Evolutionary conservation across 768 basidiomycete species (phyloP).

Genomic region (Artomyces pyxidatus): DNA sequence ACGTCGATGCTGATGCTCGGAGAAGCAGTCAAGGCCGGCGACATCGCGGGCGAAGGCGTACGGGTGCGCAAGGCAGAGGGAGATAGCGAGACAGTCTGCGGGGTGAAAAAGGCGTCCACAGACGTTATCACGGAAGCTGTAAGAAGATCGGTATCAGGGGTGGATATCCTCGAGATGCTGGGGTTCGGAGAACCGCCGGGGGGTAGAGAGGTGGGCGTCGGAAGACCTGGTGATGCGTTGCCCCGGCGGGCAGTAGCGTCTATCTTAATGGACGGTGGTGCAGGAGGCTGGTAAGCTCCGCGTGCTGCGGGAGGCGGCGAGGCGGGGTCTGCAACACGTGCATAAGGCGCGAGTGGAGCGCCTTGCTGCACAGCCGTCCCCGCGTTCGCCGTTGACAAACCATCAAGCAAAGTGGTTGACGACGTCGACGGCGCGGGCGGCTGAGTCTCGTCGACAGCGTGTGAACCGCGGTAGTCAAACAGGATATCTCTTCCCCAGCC

Average conservation of each 20-base stretch:
- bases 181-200: neutral
- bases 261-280: neutral
- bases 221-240: conserved; percentile 2
- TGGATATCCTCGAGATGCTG: neutral
- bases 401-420: neutral
- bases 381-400: neutral
- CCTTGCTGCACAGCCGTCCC: neutral
- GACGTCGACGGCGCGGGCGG: neutral
- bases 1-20: too few relatives aligned
- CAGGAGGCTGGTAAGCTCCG: neutral
- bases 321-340: neutral
- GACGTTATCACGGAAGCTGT: neutral
- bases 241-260: neutral
- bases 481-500: neutral
- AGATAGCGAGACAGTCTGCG: neutral
- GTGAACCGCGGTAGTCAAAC: neutral
- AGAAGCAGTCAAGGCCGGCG: too few relatives aligned
- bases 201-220: conserved; percentile 1
- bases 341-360: neutral
- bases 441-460: neutral
- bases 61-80: neutral
- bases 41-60: neutral
- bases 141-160: neutral
- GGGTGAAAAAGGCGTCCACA: neutral
- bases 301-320: neutral